Conservation (phyloP, 2,329 filamentous ascomycete genomes). For the Emmonsiellopsis sp. region DNA sequence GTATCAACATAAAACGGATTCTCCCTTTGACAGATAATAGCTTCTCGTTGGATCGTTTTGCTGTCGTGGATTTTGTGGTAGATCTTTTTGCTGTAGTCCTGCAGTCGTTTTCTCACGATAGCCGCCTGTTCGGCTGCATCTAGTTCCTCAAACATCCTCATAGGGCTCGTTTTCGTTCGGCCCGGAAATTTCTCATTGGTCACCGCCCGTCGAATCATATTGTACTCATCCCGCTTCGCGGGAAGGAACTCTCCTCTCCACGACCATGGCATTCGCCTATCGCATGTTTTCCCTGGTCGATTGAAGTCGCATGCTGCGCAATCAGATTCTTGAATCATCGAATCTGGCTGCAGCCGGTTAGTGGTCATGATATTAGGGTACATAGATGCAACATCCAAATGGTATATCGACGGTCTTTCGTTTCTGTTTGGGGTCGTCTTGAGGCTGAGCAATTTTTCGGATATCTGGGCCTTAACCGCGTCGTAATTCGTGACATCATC, state of each 20-base stretch:
- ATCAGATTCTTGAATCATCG: conserved; percentile 95
- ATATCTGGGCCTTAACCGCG: conserved; percentile 75
- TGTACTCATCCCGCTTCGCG: conserved; percentile 95
- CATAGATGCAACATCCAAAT: conserved; percentile 98
- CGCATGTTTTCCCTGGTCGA: conserved; percentile 90
- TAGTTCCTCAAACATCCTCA: conserved; percentile 71
- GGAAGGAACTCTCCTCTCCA: conserved; percentile 98
- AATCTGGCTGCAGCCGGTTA: conserved; percentile 92
- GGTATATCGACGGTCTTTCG: conserved; percentile 88
- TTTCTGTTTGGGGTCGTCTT: conserved; percentile 74
- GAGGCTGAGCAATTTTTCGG: conserved; percentile 57
- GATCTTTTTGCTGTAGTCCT: conserved; percentile 94
- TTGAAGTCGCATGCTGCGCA: conserved; percentile 99
- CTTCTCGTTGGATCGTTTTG: conserved; percentile 84
- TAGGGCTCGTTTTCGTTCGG: conserved; percentile 59
- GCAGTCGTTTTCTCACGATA: conserved; percentile 75
- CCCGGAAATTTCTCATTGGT: conserved; percentile 90
- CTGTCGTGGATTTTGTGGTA: conserved; percentile 98
- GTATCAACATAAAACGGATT: conserved; percentile 98
- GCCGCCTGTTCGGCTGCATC: conserved; percentile 69
- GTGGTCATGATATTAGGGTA: conserved; percentile 99
- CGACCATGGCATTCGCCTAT: conserved; percentile 87
- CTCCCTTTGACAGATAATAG: conserved; percentile 95
- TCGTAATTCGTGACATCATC: conserved; percentile 75
- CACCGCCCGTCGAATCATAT: conserved; percentile 89